Evolutionary conservation across 768 basidiomycete species (phyloP), one percentile per base, ranked within the genome.

Genomic region (Tulasnella sp.): DNA sequence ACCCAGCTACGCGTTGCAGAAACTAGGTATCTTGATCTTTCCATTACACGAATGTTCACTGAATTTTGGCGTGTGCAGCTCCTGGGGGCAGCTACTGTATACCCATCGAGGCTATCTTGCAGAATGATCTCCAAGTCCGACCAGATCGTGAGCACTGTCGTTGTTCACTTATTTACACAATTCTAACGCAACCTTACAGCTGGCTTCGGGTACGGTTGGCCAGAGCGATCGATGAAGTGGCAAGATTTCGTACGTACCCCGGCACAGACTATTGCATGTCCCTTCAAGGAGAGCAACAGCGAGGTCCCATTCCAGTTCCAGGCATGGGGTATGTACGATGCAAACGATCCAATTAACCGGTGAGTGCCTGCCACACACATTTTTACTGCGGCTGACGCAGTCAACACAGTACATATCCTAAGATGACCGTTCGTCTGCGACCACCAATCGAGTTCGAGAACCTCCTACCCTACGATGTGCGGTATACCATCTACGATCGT

Each of bases 401-500:
- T 59, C 0, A 45, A 8, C 23, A 29, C 68, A 96, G 92, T 61
- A 83, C 81, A 71, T 85, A 86, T 64, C 95, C 96, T 1, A 86
- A 83, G 69, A 81, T 97, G 60, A 83, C 81, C 48, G 76, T 99
- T 51, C 85, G 82, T 61, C 81, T 99, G 47, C 84, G 91, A 34
- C 92, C 96, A 13, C 96, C 96, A 0, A 77, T 99, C 26, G 95
- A 99, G 68, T 74, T 99, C 9, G 95, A 99, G 72, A 99, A 99
- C 68, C 74, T 98, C 19, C 74, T 98, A 23, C 96, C 96, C 0
- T 96, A 85, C 72, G 92, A 97, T 66, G 72, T 98, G 52, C 85
- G 92, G 66, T 99, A 96, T 73, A 81, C 92, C n/a, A 87, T 98
- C 32, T 97, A 92, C 65, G 94, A 99, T 76, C 96, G 93, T 74